Percentiles rank a stretch among this genome's conserved stretches.
Evolutionary conservation across 768 basidiomycete species (phyloP).

Genomic region (Leucocoprinus birnbaumii): DNA sequence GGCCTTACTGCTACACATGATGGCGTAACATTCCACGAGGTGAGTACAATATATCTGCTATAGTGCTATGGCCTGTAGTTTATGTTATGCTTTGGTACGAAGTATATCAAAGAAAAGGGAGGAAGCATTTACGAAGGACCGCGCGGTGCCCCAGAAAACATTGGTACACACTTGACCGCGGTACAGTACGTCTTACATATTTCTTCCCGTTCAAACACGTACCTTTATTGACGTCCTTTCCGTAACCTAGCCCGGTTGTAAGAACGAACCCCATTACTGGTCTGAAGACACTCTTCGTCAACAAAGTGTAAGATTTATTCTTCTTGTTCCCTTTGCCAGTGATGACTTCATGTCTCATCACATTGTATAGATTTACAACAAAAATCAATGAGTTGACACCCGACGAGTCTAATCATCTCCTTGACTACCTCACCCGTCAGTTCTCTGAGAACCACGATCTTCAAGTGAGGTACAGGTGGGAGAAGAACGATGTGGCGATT

Average conservation of each 20-base stretch:
- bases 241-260: slow-evolving; percentile 47
- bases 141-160: slow-evolving; percentile 52
- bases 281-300: slow-evolving; percentile 55
- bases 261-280: slow-evolving; percentile 62
- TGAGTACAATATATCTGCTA: too few relatives aligned
- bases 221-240: too few relatives aligned
- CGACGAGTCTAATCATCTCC: slow-evolving; percentile 51
- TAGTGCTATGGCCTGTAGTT: too few relatives aligned
- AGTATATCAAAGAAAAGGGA: background rate
- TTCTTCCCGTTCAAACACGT: background rate
- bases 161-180: slow-evolving; percentile 42
- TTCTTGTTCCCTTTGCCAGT: background rate
- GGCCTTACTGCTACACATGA: slow-evolving; percentile 55
- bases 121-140: slow-evolving; percentile 22
- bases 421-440: slow-evolving; percentile 47
- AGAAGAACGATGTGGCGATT: slow-evolving; percentile 50
- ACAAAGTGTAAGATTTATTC: slow-evolving; percentile 32
- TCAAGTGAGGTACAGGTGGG: slow-evolving; percentile 52
- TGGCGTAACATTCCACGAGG: slow-evolving; percentile 14
- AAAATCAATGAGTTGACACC: slow-evolving; percentile 49
- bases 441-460: slow-evolving; percentile 59
- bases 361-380: slow-evolving; percentile 27
- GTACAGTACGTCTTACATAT: slow-evolving; percentile 41
- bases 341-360: too few relatives aligned
- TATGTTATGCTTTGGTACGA: too few relatives aligned